Evolutionary conservation across 2,329 filamentous ascomycete genomes (phyloP), one percentile per base, ranked within the genome.

Genomic region (Fusarium secorum): DNA sequence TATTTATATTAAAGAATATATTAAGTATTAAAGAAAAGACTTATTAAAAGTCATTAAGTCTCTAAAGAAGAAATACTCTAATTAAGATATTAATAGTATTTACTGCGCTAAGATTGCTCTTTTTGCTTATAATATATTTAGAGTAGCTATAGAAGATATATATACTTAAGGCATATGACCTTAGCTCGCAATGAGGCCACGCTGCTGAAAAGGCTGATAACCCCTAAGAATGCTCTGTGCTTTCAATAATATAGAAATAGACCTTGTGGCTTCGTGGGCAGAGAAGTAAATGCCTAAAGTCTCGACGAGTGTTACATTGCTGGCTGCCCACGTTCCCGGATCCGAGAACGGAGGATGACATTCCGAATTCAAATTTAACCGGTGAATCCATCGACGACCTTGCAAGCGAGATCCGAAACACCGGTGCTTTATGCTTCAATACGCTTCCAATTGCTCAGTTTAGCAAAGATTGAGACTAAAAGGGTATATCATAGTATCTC

Each of bases 381-480:
- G 20, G 24, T 13, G 1, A 49, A 17, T 20, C 8, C 20, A 38
- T 15, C 41, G 1, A 20, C 10, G 20, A 9, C 22, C 22, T 18
- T 39, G 11, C 5, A 33, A 20, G 28, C 28, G 17, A 33, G 28
- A 24, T 32, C n/a, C 15, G 51, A 22, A 28, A 54, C 45, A 18
- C 22, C 0, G 4, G 8, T 7, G 0, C 4, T 30, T 3, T 4
- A 8, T 22, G 1, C 8, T 11, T 30, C 14, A 9, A n/a, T 17
- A 36, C 0, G 5, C 5, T 18, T 9, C 3, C 6, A n/a, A 30
- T 28, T 28, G 0, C 2, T 26, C 9, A 7, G 4, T 5, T 5
- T 1, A 13, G 2, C 11, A 13, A 15, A 8, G 5, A 0, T 0
- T 3, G 3, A 5, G 0, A n/a, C 0, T 13, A 5, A 28, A 17